Base-by-base conservation (phyloP, 2,329 filamentous ascomycete species). In the Dactylellina haptotyla region DNA sequence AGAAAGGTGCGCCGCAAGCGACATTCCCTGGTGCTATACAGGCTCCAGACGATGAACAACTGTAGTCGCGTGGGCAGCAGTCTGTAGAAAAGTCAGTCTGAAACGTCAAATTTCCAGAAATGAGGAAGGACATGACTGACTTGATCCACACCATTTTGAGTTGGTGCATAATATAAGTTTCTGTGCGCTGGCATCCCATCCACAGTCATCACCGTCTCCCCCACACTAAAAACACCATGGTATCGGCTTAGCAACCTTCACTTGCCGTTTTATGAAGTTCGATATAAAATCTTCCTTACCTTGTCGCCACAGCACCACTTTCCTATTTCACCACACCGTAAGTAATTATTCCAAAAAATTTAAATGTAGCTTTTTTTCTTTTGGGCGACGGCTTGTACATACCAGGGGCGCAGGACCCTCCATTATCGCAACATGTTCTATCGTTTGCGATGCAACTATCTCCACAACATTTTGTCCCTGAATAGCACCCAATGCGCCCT, bases 271-370 rank as follows among this genome's bases (percentile, higher is more conserved):
- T 45, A 45, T 6, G 41, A 16, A 45, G 41, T 20, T 45, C 18
- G n/a, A 45, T n/a, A 45, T 6, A 16, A 45, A 16, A n/a, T 8
- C n/a, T 20, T n/a, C 5, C 41, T 8, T 45, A 45, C 41, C 41
- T 45, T 10, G 20, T 50, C 20, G 10, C 45, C 45, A n/a, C 45
- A 50, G 45, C 45, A 50, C 45, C 45, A 50, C 16, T 50, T 50
- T 25, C 45, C 45, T 50, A 26, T 50, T 4, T 20, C 16, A 6
- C n/a, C 12, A 45, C 41, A 9, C 6, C 8, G 18, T 9, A 20
- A 9, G 41, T 18, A 45, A n/a, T 8, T 50, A 6, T 10, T 4
- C 8, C 9, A 5, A 50, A 4, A 28, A 28, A 4, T 23, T 10
- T 50, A 26, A 50, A 20, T 8, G 25, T 20, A 4, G 5, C n/a